Base-by-base conservation (phyloP, 805 yeast species). In the Wickerhamiella shivajii region DNA sequence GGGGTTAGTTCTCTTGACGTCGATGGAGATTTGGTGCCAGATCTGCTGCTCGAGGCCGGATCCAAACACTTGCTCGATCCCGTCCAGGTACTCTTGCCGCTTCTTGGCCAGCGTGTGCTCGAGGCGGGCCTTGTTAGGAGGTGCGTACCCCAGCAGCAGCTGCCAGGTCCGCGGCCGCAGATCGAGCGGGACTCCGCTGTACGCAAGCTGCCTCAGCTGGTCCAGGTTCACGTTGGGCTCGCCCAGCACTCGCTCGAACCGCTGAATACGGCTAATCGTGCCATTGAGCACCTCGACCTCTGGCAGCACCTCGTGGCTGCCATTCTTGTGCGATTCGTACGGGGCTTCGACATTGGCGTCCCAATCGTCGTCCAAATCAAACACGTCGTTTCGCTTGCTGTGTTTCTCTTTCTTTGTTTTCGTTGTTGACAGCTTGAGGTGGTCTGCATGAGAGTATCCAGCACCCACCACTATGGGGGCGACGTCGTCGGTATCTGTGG, bases 1-100 rank as follows among this genome's bases (percentile, higher is more conserved):
- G 4, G 96, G 97, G 46, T 83, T 83, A 0, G 98, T 87, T 51
- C 98, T 66, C 30, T 93, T 93, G 15, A 90, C 80, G 54, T 87
- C 98, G 41, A 90, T 90, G 39, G 76, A 77, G 42, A 87, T 85
- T 59, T 87, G 98, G 60, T 90, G 97, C 79, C 93, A 87, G 37
- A 93, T 73, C 26, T 74, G 71, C 43, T 71, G 76, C 46, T 81
- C 92, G 41, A 71, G 65, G 27, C 69, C 70, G 35, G 68, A 64
- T 19, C 63, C 59, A 41, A 73, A 69, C n/a, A 71, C 74, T 43
- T 75, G 77, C 2, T 64, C 56, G 3, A 83, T 64, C 3, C 93
- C 90, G 39, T 77, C 84, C 24, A 62, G 48, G 51, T 87, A 90
- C 50, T 87, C 97, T 47, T 77, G 72, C 31, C 98, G 67, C 52